Percentiles rank a stretch among this genome's conserved stretches.
phyloP scores from a whole-genome alignment of 495 filamentous ascomycete genomes.

The Penicillium longicatenatum region DNA sequence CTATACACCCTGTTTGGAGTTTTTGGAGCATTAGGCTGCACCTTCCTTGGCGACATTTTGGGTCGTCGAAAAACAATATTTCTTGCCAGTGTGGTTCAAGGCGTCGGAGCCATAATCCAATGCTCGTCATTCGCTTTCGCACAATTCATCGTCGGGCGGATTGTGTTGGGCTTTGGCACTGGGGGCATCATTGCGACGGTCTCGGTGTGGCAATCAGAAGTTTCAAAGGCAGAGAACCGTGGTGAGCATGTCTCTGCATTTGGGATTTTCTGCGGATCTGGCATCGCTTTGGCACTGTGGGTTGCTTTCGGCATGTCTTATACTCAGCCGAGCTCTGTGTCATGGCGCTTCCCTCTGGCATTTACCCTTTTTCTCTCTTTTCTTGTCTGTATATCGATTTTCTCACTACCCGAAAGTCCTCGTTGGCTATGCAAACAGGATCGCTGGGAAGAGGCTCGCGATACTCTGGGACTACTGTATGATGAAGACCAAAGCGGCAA shows the following conservation, averaged over 20 bases:
- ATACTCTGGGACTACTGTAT: slow-evolving; percentile 21
- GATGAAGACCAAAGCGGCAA: slow-evolving; percentile 11
- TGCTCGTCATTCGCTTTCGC: slow-evolving; percentile 43
- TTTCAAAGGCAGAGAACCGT: slow-evolving; percentile 32
- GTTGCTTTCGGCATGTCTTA: slow-evolving; percentile 16
- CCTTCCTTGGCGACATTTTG: slow-evolving; percentile 50
- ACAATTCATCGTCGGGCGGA: slow-evolving; percentile 46
- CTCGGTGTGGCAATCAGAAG: slow-evolving; percentile 47
- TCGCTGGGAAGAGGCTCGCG: slow-evolving; percentile 29
- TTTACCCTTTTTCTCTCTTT: slow-evolving; percentile 51
- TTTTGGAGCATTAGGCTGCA: slow-evolving; percentile 20
- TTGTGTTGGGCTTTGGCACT: slow-evolving; percentile 40
- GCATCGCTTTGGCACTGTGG: slow-evolving; percentile 14
- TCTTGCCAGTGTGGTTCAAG: slow-evolving; percentile 48
- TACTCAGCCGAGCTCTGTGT: slow-evolving; percentile 17
- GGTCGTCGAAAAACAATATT: slow-evolving; percentile 53
- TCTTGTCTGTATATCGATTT: slow-evolving; percentile 38
- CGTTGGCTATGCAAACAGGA: slow-evolving; percentile 38
- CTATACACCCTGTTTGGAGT: slow-evolving; percentile 21
- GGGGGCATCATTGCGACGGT: slow-evolving; percentile 40
- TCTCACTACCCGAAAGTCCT: slow-evolving; percentile 37
- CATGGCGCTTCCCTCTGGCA: slow-evolving; percentile 49
- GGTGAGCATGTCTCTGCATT: slow-evolving; percentile 39
- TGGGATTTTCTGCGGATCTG: slow-evolving; percentile 39
- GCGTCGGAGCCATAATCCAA: slow-evolving; percentile 52